Conservation (phyloP, 306 rosid species). For the Arachis hypogaea region DNA sequence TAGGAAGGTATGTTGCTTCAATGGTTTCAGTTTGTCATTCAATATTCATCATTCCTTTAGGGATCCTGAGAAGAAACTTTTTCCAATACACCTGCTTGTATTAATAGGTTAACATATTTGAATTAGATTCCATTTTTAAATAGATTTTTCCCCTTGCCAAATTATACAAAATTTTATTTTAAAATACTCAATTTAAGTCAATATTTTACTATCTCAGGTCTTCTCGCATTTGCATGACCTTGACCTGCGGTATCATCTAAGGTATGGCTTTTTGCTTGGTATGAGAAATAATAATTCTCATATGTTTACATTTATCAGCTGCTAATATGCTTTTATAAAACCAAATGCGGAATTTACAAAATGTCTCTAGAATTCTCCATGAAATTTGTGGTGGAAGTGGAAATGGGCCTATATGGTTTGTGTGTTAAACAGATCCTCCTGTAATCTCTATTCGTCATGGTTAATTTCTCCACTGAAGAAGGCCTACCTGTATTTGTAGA, state of each 20-base stretch:
- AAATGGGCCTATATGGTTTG: not conserved
- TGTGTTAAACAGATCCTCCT: not conserved
- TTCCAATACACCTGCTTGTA: slow-evolving; percentile 22
- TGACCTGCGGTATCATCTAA: slow-evolving; percentile 94
- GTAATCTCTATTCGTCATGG: slow-evolving; percentile 13
- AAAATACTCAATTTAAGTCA: slow-evolving; percentile 29
- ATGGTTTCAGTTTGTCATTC: slow-evolving; percentile 26
- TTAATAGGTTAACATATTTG: slow-evolving; percentile 10
- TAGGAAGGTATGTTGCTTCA: slow-evolving; percentile 66
- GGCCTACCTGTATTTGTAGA: too few relatives aligned
- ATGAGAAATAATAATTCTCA: not conserved
- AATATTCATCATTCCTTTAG: not conserved
- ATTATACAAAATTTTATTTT: slow-evolving; percentile 21
- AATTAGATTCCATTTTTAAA: slow-evolving; percentile 27
- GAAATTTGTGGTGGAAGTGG: not conserved
- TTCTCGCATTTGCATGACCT: slow-evolving; percentile 95
- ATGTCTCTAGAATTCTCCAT: not conserved
- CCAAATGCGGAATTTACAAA: not conserved
- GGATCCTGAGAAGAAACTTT: slow-evolving; percentile 10
- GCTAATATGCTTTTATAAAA: not conserved
- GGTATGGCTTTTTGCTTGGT: slow-evolving; percentile 52
- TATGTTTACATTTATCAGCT: not conserved
- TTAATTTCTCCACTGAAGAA: slow-evolving; percentile 2
- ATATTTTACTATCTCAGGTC: slow-evolving; percentile 62
- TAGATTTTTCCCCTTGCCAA: slow-evolving; percentile 5